These are phyloP conservation scores for Hortiboletus rubellus DNA, from an alignment of 1,284 basidiomycete species.

Conservation along the genomic window DNA sequence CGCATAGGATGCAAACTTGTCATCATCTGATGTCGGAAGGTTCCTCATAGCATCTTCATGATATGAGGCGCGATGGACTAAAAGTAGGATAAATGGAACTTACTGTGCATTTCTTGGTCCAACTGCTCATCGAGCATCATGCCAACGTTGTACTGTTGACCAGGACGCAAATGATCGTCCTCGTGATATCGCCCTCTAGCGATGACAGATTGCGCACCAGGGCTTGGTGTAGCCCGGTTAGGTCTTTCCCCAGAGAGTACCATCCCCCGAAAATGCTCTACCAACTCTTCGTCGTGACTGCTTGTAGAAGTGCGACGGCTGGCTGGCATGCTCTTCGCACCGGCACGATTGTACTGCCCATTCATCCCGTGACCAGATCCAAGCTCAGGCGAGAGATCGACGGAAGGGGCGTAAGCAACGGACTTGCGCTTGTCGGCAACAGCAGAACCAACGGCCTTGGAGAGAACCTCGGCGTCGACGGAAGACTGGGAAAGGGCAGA, in stretches of 20 bases:
- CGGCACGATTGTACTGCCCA: constrained; percentile 62
- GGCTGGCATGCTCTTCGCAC: constrained; percentile 86
- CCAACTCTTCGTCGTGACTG: constrained; percentile 76
- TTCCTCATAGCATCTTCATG: constrained; percentile 84
- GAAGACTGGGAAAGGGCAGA: constrained; percentile 46
- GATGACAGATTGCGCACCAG: constrained; percentile 51
- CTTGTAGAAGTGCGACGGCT: constrained; percentile 81
- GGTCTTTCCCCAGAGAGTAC: constrained; percentile 63
- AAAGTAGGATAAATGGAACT: constrained; percentile 34
- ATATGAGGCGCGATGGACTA: constrained; percentile 18
- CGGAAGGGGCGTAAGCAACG: constrained; percentile 77
- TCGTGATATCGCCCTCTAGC: constrained; percentile 49
- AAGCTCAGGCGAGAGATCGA: constrained; percentile 70
- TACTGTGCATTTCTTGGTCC: constrained; percentile 89
- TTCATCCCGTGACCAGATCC: constrained; percentile 43
- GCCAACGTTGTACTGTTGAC: constrained; percentile 70
- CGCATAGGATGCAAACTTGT: constrained; percentile 70
- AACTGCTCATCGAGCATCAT: constrained; percentile 90
- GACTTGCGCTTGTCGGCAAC: constrained; percentile 78
- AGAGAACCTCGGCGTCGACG: constrained; percentile 61
- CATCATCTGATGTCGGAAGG: constrained; percentile 89
- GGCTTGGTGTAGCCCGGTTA: constrained; percentile 51
- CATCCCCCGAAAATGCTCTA: constrained; percentile 69
- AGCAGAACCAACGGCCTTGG: constrained; percentile 62
- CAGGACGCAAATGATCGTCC: constrained; percentile 55